Percentiles rank a stretch among this genome's conserved stretches.
These are phyloP conservation scores for Pleoardoris graminearum DNA, from an alignment of 2,329 filamentous ascomycete species.

Conservation along the genomic window DNA sequence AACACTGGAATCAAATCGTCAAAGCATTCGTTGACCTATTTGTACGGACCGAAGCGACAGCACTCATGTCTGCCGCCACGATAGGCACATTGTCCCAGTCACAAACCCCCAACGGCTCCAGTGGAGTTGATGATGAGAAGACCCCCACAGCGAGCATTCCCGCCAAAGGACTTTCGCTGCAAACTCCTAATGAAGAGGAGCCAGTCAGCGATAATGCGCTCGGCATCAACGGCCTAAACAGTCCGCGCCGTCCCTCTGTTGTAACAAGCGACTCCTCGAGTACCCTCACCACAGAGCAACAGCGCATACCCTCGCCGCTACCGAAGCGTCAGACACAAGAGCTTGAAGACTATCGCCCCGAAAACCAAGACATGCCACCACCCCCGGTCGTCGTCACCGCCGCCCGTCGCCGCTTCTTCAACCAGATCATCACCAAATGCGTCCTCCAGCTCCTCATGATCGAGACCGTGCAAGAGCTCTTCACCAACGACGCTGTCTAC, in stretches of 20 bases:
- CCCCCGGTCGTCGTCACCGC: slow-evolving; percentile 91
- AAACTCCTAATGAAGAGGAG: slow-evolving; percentile 33
- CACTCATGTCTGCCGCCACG: slow-evolving; percentile 85
- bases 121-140: slow-evolving; percentile 52
- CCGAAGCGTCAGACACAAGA: slow-evolving; percentile 46
- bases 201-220: slow-evolving; percentile 46
- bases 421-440: slow-evolving; percentile 98
- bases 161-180: slow-evolving; percentile 41
- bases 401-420: slow-evolving; percentile 92
- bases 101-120: slow-evolving; percentile 42
- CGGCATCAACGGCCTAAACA: slow-evolving; percentile 49
- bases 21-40: slow-evolving; percentile 96
- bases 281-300: slow-evolving; percentile 21
- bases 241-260: slow-evolving; percentile 33
- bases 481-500: slow-evolving; percentile 96
- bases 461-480: slow-evolving; percentile 97
- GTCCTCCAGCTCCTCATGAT: slow-evolving; percentile 98
- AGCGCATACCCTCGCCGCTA: slow-evolving; percentile 38
- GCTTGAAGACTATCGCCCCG: slow-evolving; percentile 86
- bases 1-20: slow-evolving; percentile 94
- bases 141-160: slow-evolving; percentile 40
- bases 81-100: slow-evolving; percentile 45
- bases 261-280: slow-evolving; percentile 34
- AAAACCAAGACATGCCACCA: slow-evolving; percentile 68
- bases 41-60: slow-evolving; percentile 88